Evolutionary conservation across 2,329 filamentous ascomycete genomes (phyloP).

Genomic region (Aspergillus carbonarius): DNA sequence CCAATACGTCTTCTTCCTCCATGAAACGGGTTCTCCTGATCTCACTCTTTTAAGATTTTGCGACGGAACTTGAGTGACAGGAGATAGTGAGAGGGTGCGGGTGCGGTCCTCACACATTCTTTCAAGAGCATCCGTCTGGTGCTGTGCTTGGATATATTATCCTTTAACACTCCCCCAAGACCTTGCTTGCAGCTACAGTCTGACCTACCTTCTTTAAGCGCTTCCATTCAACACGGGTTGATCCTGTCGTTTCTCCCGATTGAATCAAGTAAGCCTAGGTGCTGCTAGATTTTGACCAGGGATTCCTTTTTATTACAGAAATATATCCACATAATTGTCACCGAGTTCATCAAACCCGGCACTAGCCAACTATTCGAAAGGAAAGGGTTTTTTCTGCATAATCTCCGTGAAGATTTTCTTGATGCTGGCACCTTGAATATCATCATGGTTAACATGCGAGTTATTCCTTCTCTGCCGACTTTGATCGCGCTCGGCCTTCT

Average conservation of each 20-base stretch:
- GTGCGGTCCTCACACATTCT: neutral
- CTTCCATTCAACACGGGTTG: constrained; percentile 27
- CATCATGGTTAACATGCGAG: constrained; percentile 24
- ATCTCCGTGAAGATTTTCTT: neutral
- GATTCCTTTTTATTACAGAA: neutral
- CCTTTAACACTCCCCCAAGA: neutral
- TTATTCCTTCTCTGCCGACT: constrained; percentile 19
- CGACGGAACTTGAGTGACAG: neutral
- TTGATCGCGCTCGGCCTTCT: constrained; percentile 29
- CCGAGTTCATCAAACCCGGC: neutral
- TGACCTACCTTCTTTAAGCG: neutral
- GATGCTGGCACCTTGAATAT: neutral
- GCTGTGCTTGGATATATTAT: constrained; percentile 1
- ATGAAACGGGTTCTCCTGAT: neutral
- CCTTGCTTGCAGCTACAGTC: neutral
- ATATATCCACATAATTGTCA: constrained; percentile 13
- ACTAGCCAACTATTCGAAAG: neutral
- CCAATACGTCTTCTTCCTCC: neutral
- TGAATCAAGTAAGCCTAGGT: constrained; percentile 10
- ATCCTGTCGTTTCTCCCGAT: constrained; percentile 24
- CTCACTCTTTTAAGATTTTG: neutral
- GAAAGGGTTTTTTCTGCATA: neutral
- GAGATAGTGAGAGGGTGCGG: neutral
- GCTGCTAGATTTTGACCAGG: constrained; percentile 1
- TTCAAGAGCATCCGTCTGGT: neutral